These are phyloP conservation scores for Hibiscus syriacus DNA, from an alignment of 345 rosid genomes.

Conservation along the genomic window DNA sequence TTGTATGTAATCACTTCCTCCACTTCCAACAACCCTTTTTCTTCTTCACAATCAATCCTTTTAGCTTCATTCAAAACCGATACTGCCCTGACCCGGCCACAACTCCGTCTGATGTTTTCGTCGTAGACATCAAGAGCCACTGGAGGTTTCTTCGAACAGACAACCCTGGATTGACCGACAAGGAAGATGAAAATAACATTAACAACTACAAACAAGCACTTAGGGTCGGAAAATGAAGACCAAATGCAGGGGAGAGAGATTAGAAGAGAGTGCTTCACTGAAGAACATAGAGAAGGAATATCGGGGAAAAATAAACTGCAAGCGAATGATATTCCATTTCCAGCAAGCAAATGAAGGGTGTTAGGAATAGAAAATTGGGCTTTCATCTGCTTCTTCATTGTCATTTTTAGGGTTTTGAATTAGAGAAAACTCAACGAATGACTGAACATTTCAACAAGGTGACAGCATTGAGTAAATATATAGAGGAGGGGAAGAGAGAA, in stretches of 20 bases:
- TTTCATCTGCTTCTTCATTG: constrained; percentile 19
- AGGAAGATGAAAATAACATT: constrained; percentile 47
- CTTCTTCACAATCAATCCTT: background rate
- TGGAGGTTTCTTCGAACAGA: constrained; percentile 11
- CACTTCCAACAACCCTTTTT: background rate
- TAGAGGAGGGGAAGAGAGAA: background rate
- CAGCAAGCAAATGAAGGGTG: constrained; percentile 17
- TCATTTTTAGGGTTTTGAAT: background rate
- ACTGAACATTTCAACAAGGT: constrained; percentile 13
- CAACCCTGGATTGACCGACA: constrained; percentile 37
- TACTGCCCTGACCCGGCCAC: background rate
- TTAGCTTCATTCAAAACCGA: background rate
- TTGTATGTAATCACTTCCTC: constrained; percentile 18
- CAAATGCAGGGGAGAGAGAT: constrained; percentile 19
- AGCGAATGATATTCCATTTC: constrained; percentile 13
- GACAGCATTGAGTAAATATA: constrained; percentile 15
- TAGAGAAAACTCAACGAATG: constrained; percentile 1
- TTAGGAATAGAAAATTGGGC: constrained; percentile 14
- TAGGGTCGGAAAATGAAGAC: constrained; percentile 28
- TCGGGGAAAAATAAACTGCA: constrained; percentile 21
- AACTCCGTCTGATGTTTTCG: constrained; percentile 36
- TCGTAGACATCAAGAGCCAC: constrained; percentile 20
- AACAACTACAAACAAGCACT: constrained; percentile 38
- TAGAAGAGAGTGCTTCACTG: constrained; percentile 17
- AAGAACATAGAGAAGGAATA: constrained; percentile 18